Conservation (phyloP, 306 rosid species). For the Prunus armeniaca region DNA sequence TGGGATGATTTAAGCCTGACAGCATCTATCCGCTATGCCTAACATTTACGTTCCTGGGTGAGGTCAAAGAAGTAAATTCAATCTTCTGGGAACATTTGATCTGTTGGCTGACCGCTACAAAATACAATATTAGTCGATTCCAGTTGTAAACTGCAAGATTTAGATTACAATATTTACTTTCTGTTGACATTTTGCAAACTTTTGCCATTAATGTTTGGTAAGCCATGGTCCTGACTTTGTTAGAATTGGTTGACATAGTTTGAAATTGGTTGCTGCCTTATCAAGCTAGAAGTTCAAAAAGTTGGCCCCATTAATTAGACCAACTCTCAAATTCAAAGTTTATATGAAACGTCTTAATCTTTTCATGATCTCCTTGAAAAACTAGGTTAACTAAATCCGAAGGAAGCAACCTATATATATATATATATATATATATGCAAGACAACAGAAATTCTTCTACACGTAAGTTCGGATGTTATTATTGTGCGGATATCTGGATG, state of each 20-base stretch:
- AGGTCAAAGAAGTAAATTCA: background rate
- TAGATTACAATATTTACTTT: slow-evolving; percentile 18
- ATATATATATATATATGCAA: too few species aligned
- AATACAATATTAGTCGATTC: slow-evolving; percentile 25
- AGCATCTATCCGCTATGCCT: background rate
- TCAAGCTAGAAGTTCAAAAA: slow-evolving; percentile 32
- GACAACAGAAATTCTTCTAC: too few species aligned
- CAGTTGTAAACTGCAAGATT: slow-evolving; percentile 36
- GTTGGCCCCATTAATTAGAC: slow-evolving; percentile 32
- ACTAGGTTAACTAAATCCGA: too few species aligned
- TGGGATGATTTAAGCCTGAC: background rate
- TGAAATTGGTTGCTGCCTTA: slow-evolving; percentile 31
- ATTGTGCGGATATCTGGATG: too few species aligned
- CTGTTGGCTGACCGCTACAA: background rate
- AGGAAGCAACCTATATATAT: too few species aligned
- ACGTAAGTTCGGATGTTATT: too few species aligned
- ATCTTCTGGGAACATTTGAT: background rate
- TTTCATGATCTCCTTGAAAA: too few species aligned
- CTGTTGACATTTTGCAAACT: slow-evolving; percentile 36
- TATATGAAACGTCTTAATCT: background rate
- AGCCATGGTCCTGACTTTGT: slow-evolving; percentile 45
- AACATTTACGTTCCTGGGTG: background rate
- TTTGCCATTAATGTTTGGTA: slow-evolving; percentile 33
- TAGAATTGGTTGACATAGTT: slow-evolving; percentile 49
- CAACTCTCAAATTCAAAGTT: slow-evolving; percentile 18